Evolutionary conservation across 2,329 filamentous ascomycete species (phyloP).

Genomic region (Colletotrichum brevisporum): DNA sequence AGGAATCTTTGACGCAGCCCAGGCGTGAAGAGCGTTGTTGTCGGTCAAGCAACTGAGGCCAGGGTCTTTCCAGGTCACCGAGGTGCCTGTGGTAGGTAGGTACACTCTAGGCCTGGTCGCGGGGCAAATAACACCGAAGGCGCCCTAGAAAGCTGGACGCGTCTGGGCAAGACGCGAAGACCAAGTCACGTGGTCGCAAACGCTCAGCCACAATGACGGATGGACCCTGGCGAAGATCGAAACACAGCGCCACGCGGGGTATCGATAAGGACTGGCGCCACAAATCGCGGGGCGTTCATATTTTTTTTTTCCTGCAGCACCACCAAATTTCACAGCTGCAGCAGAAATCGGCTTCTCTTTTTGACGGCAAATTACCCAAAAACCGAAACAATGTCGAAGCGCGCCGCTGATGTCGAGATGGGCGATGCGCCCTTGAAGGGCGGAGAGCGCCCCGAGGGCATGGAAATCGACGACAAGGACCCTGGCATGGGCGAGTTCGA

Average conservation of each 20-base stretch:
- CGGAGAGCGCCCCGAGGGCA: slow-evolving; percentile 72
- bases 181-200: slow-evolving; percentile 5
- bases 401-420: slow-evolving; percentile 65
- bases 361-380: neutral
- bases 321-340: slow-evolving; percentile 18
- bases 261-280: slow-evolving; percentile 20
- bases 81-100: neutral
- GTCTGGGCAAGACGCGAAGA: neutral
- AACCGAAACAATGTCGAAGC: slow-evolving; percentile 68
- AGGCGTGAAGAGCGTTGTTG: neutral
- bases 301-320: slow-evolving; percentile 30
- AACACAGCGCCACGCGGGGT: slow-evolving; percentile 39
- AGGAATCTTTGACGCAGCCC: neutral
- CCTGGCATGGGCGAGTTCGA: slow-evolving; percentile 82
- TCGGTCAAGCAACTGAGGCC: neutral
- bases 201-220: slow-evolving; percentile 12
- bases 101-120: slow-evolving; percentile 6
- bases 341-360: slow-evolving; percentile 3
- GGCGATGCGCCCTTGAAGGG: slow-evolving; percentile 69
- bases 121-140: slow-evolving; percentile 33
- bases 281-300: slow-evolving; percentile 39
- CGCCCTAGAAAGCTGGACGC: slow-evolving; percentile 15
- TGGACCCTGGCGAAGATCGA: neutral
- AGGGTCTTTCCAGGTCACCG: neutral
- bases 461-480: slow-evolving; percentile 76